Evolutionary conservation across 2,329 filamentous ascomycete genomes (phyloP).

Genomic region (Boeremia lycopersici): DNA sequence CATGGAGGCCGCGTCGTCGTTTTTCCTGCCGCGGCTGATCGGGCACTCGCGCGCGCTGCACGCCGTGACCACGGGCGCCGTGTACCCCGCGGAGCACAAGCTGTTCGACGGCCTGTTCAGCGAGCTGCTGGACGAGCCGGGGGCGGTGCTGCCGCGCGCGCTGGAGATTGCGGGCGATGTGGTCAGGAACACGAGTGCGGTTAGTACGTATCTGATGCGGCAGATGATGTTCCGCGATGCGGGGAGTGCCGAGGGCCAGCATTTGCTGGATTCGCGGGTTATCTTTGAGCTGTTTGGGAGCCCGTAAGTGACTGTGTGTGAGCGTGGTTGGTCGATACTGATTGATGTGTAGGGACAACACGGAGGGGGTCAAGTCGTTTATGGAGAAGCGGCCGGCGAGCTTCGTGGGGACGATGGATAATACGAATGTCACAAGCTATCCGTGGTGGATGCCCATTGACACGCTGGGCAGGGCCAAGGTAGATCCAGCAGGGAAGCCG

Average conservation of each 20-base stretch:
- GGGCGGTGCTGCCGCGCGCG: conserved; percentile 67
- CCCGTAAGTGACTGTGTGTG: conserved; percentile 30
- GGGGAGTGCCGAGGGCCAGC: conserved; percentile 68
- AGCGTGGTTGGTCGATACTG: neutral
- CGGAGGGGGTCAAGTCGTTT: conserved; percentile 72
- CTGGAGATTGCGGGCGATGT: conserved; percentile 71
- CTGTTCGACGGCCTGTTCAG: conserved; percentile 68
- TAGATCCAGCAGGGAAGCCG: conserved; percentile 32
- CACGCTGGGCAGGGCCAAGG: conserved; percentile 50
- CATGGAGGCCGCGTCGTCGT: conserved; percentile 74
- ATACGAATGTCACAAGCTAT: conserved; percentile 64
- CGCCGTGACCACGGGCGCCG: conserved; percentile 69
- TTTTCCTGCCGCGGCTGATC: conserved; percentile 73
- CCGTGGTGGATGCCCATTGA: conserved; percentile 72
- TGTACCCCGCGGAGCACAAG: conserved; percentile 58
- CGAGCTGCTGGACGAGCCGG: conserved; percentile 64
- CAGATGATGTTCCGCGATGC: conserved; percentile 71
- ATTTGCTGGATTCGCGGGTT: conserved; percentile 71
- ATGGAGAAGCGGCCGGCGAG: conserved; percentile 69
- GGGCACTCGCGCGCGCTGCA: conserved; percentile 68
- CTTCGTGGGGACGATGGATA: conserved; percentile 66
- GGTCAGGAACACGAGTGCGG: conserved; percentile 67
- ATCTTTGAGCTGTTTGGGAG: conserved; percentile 65
- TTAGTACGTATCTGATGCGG: conserved; percentile 70
- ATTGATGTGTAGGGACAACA: conserved; percentile 59